Conservation (phyloP, 352 stramenopile genomes). For the Phytopythium montanum region DNA sequence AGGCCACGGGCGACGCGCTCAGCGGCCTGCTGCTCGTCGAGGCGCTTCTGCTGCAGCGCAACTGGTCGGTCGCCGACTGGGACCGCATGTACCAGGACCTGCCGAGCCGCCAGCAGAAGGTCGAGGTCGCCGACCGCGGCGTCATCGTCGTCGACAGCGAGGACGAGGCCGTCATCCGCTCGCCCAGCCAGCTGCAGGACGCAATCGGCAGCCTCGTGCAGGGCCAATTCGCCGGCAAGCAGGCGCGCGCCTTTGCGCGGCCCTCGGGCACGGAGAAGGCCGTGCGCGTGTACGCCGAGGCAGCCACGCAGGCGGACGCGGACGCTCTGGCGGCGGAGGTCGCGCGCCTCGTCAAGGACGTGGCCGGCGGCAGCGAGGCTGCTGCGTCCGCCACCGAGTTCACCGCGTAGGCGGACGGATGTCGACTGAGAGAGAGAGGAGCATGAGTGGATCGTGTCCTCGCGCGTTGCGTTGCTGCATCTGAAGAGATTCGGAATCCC, state of each 20-base stretch:
- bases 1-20: slow-evolving; percentile 97
- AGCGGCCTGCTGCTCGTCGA: slow-evolving; percentile 97
- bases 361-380: slow-evolving; percentile 63
- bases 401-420: slow-evolving; percentile 39
- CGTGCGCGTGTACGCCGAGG: slow-evolving; percentile 98
- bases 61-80: slow-evolving; percentile 91
- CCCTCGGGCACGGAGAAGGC: slow-evolving; percentile 98
- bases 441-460: not conserved
- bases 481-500: not conserved
- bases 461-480: not conserved
- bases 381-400: slow-evolving; percentile 47
- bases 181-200: slow-evolving; percentile 51
- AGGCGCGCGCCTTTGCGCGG: slow-evolving; percentile 90
- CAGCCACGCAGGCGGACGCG: slow-evolving; percentile 84
- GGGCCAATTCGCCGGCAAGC: slow-evolving; percentile 54
- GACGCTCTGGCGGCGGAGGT: slow-evolving; percentile 89
- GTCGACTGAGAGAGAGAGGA: not conserved
- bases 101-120: slow-evolving; percentile 88
- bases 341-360: slow-evolving; percentile 73
- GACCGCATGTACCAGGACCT: slow-evolving; percentile 94
- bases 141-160: slow-evolving; percentile 59
- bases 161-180: slow-evolving; percentile 65
- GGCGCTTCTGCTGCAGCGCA: slow-evolving; percentile 89
- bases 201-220: slow-evolving; percentile 50
- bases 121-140: slow-evolving; percentile 68